A percentile compares a stretch with the other conserved stretches of the same genome.
These are phyloP conservation scores for Kodamaea derodonti DNA, from an alignment of 1,139 yeast species.

Conservation along the genomic window DNA sequence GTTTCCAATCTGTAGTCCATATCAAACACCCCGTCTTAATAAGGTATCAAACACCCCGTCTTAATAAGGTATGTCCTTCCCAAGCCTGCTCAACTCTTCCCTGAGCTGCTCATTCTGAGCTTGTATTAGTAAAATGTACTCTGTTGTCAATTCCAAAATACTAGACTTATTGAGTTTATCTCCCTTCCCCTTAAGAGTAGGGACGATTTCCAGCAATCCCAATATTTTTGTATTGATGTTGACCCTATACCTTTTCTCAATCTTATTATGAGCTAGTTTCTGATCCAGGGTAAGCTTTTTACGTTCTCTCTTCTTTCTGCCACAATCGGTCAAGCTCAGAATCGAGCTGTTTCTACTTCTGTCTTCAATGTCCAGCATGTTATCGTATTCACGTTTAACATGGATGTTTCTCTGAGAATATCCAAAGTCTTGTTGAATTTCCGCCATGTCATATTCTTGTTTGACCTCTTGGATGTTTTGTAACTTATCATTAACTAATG, in stretches of 20 bases:
- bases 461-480: slow-evolving; percentile 2
- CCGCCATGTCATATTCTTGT: slow-evolving; percentile 1
- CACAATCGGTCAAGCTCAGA: neutral
- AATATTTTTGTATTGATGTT: slow-evolving; percentile 72
- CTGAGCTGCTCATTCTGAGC: slow-evolving; percentile 30
- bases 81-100: neutral
- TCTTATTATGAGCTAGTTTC: slow-evolving; percentile 68
- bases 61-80: too few species aligned
- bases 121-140: slow-evolving; percentile 50
- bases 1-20: too few species aligned
- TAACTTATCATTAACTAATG: slow-evolving; percentile 5
- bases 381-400: neutral
- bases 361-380: slow-evolving; percentile 1
- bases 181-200: slow-evolving; percentile 27
- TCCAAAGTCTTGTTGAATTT: neutral
- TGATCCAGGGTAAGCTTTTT: slow-evolving; percentile 58
- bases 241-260: slow-evolving; percentile 67
- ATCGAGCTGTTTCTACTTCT: neutral
- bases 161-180: slow-evolving; percentile 54
- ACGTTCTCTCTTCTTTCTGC: slow-evolving; percentile 17
- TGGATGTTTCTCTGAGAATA: neutral
- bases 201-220: slow-evolving; percentile 59
- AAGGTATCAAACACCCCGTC: too few species aligned
- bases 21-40: too few species aligned
- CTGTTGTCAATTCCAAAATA: slow-evolving; percentile 64